A percentile compares a stretch with the other conserved stretches of the same genome.
Conservation (phyloP, 306 rosid species). For the Myrica gale region DNA sequence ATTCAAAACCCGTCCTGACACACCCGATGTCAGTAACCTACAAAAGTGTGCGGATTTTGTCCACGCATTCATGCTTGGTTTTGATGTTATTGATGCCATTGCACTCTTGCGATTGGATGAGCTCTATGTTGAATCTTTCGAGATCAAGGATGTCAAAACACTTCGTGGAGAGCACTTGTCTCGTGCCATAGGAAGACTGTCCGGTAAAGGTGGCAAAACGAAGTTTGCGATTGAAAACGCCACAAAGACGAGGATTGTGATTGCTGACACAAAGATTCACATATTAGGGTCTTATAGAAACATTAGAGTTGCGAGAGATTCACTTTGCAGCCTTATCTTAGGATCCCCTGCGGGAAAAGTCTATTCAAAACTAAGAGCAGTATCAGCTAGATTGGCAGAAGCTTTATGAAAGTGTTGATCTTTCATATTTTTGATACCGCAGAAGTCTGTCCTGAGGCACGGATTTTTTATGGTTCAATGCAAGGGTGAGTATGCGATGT, state of each 20-base stretch:
- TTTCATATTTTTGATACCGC: not conserved
- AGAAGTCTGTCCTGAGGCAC: slow-evolving; percentile 2
- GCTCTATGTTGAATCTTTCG: slow-evolving; percentile 87
- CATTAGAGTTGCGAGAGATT: slow-evolving; percentile 78
- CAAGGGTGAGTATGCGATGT: not conserved
- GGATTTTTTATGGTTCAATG: not conserved
- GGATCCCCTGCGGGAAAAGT: slow-evolving; percentile 91
- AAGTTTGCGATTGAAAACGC: slow-evolving; percentile 88
- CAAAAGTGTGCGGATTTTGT: slow-evolving; percentile 90
- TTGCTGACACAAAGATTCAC: slow-evolving; percentile 86
- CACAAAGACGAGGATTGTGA: slow-evolving; percentile 76
- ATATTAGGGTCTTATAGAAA: slow-evolving; percentile 78
- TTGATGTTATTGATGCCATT: slow-evolving; percentile 78
- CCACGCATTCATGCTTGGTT: slow-evolving; percentile 86
- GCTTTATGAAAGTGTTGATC: slow-evolving; percentile 50
- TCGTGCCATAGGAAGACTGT: slow-evolving; percentile 81
- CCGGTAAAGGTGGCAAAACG: slow-evolving; percentile 87
- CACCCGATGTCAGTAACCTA: slow-evolving; percentile 76
- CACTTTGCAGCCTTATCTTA: slow-evolving; percentile 78
- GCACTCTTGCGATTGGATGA: slow-evolving; percentile 82
- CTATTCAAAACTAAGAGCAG: slow-evolving; percentile 73
- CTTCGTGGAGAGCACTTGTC: slow-evolving; percentile 83
- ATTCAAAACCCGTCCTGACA: slow-evolving; percentile 68
- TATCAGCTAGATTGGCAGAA: slow-evolving; percentile 76
- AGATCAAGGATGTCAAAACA: slow-evolving; percentile 85